Evolutionary conservation across 345 rosid species (phyloP), one percentile per base, ranked within the genome.

Genomic region (Linum trigynum): DNA sequence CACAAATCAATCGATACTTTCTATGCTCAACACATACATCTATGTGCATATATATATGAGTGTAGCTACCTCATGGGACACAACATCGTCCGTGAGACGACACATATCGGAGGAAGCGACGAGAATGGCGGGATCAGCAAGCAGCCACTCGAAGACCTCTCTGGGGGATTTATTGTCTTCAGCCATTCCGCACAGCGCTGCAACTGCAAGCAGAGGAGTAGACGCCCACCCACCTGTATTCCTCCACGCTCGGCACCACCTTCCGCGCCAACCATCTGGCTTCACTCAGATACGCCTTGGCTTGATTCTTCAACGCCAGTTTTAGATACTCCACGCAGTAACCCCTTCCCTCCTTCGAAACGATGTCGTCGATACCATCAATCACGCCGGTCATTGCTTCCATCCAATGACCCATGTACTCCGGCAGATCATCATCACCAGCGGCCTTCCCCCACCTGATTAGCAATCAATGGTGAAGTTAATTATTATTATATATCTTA

Each of bases 321-420:
- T 58, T 83, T 0, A 69, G 79, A 55, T 65, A 80, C 2, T 58
- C 39, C 0, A 75, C 11, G 39, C 69, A 63, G 16, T 77, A 65
- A 6, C 66, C 58, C 23, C 11, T 61, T 65, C 74, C 74, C 32
- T 66, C 36, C 6, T 5, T 55, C 1, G 73, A 39, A 2, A 77
- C 61, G 11, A 71, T 64, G 3, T 66, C 43, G 60, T 69, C 79
- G 38, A 79, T 69, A 59, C 61, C 67, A 36, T 66, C n/a, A n/a
- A n/a, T n/a, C n/a, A n/a, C n/a, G 57, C 58, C 65, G 72, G 39
- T 76, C 39, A 75, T 60, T 12, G 77, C 65, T 48, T 50, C 73
- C 39, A 65, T 61, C 61, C 61, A 67, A 4, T 66, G 17, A 55
- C 69, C 66, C 79, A 77, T 79, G 68, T 73, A 81, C 56, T 77